phyloP scores from a whole-genome alignment of 305 asterid genomes.

The Solanum aculeatissimum region DNA sequence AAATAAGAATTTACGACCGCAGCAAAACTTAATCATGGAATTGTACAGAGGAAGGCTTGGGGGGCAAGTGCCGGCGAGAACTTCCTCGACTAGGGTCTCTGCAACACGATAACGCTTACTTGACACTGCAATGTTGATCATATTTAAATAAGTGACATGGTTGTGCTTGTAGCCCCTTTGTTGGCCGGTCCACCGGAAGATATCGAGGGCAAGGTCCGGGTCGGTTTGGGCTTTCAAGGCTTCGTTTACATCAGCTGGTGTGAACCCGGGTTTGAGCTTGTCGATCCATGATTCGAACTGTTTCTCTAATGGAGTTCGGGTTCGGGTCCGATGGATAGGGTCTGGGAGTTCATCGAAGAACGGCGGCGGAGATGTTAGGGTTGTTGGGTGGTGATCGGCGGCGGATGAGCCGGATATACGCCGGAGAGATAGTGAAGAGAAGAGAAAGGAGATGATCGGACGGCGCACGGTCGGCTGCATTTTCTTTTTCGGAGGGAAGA shows the following conservation, averaged over 20 bases:
- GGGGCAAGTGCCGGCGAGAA: slow-evolving; percentile 75
- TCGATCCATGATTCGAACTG: slow-evolving; percentile 77
- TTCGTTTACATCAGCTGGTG: slow-evolving; percentile 52
- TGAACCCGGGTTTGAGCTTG: slow-evolving; percentile 73
- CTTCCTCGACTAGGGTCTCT: slow-evolving; percentile 72
- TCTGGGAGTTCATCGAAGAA: slow-evolving; percentile 9
- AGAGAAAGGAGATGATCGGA: slow-evolving; percentile 2
- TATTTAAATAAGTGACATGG: slow-evolving; percentile 54
- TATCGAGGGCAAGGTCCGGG: slow-evolving; percentile 88
- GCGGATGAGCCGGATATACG: slow-evolving; percentile 26
- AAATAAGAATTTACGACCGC: slow-evolving; percentile 53
- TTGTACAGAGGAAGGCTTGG: slow-evolving; percentile 47
- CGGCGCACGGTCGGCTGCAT: background rate
- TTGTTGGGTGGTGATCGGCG: slow-evolving; percentile 3
- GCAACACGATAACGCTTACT: slow-evolving; percentile 58
- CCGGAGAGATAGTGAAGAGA: slow-evolving; percentile 22
- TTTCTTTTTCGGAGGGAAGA: background rate
- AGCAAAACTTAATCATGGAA: slow-evolving; percentile 79
- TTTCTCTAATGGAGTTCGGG: slow-evolving; percentile 57
- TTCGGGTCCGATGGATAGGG: slow-evolving; percentile 15
- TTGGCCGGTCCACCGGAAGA: slow-evolving; percentile 92
- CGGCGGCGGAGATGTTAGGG: slow-evolving; percentile 9
- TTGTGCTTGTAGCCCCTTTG: slow-evolving; percentile 79
- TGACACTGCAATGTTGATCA: slow-evolving; percentile 44
- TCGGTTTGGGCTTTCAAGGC: slow-evolving; percentile 65